These are phyloP conservation scores for Eremothecium sinecaudum DNA, from an alignment of 1,139 yeast species.

Conservation along the genomic window DNA sequence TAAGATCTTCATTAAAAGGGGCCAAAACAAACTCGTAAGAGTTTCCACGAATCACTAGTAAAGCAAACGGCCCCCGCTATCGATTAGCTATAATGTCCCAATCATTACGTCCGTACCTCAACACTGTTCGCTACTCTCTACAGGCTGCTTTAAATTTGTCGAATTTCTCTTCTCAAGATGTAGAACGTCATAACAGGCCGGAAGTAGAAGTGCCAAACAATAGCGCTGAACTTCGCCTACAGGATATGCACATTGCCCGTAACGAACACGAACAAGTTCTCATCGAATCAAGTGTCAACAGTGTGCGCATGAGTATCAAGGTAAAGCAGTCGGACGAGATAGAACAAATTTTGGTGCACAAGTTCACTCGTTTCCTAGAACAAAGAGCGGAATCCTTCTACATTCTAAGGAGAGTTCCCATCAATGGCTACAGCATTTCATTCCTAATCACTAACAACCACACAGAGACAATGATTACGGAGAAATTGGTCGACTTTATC, in stretches of 20 bases:
- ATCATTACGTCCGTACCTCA: constrained; percentile 88
- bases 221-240: constrained; percentile 72
- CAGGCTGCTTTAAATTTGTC: constrained; percentile 94
- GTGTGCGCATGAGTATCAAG: constrained; percentile 78
- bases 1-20: neutral
- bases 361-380: constrained; percentile 85
- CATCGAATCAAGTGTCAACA: constrained; percentile 89
- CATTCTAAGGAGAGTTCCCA: constrained; percentile 84
- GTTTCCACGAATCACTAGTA: neutral
- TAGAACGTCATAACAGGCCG: constrained; percentile 95
- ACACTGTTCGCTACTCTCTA: constrained; percentile 87
- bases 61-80: neutral
- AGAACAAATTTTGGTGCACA: constrained; percentile 86
- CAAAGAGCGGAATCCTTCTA: constrained; percentile 93
- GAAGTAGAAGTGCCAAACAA: constrained; percentile 76
- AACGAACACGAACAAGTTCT: constrained; percentile 88
- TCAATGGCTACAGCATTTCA: constrained; percentile 81
- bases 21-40: neutral
- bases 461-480: constrained; percentile 92
- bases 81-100: constrained; percentile 47
- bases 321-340: constrained; percentile 97
- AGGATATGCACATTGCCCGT: constrained; percentile 85
- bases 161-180: constrained; percentile 89
- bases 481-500: constrained; percentile 88
- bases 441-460: constrained; percentile 89